Percentiles rank a stretch among this genome's conserved stretches.
Conservation (phyloP, 1,139 yeast genomes). For the Kluyveromyces marxianus region DNA sequence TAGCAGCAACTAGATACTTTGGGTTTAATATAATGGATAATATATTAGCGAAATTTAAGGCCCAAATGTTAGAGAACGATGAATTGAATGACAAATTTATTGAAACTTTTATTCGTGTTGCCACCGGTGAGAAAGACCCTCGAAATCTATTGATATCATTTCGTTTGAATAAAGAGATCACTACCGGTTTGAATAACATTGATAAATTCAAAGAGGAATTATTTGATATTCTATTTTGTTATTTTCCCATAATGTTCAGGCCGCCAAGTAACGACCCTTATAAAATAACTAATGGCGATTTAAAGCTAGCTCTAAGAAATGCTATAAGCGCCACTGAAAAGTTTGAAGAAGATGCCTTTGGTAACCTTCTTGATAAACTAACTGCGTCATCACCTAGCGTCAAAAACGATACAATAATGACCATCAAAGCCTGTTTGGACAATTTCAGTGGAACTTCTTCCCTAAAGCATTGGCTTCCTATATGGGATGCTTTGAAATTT, state of each 20-base stretch:
- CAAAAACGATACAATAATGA: constrained; percentile 65
- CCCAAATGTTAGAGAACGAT: constrained; percentile 9
- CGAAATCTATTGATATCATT: constrained; percentile 72
- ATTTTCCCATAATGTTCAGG: constrained; percentile 91
- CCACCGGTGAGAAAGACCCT: constrained; percentile 92
- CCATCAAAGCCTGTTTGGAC: constrained; percentile 51
- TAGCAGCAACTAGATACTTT: constrained; percentile 58
- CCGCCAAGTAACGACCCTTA: constrained; percentile 93
- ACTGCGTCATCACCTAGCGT: constrained; percentile 75
- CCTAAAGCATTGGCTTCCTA: constrained; percentile 56
- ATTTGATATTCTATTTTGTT: constrained; percentile 86
- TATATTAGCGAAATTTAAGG: constrained; percentile 28
- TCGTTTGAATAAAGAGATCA: constrained; percentile 44
- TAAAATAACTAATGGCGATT: constrained; percentile 64
- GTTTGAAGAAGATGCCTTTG: constrained; percentile 68
- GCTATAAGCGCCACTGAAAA: constrained; percentile 59
- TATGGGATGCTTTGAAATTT: constrained; percentile 86
- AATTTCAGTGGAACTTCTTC: constrained; percentile 41
- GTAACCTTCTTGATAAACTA: constrained; percentile 74
- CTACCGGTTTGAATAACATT: constrained; percentile 39
- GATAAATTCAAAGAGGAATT: constrained; percentile 45
- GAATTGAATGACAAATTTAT: constrained; percentile 38
- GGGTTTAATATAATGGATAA: constrained; percentile 47
- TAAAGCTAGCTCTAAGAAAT: constrained; percentile 48
- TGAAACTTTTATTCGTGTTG: constrained; percentile 53